These are phyloP conservation scores for Nitzschia putrida DNA, from an alignment of 108 stramenopile species.

Conservation along the genomic window DNA sequence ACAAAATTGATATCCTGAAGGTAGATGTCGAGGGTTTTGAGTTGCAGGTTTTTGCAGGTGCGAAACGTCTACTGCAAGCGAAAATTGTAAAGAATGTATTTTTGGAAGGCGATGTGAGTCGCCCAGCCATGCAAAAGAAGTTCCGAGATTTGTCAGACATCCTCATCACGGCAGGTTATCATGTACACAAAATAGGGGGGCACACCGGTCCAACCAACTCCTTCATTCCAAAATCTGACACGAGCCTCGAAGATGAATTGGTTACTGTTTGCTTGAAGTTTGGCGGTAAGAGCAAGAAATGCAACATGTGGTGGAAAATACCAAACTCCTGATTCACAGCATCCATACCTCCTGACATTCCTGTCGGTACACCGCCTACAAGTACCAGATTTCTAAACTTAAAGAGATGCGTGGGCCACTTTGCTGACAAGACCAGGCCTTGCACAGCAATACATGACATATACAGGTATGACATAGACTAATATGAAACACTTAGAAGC, in stretches of 20 bases:
- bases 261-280: background rate
- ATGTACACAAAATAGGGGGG: constrained; percentile 5
- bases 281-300: constrained; percentile 7
- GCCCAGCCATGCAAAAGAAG: background rate
- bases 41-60: constrained; percentile 23
- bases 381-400: too few relatives aligned
- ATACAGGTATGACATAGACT: too few relatives aligned
- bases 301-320: constrained; percentile 22
- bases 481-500: constrained; percentile 62
- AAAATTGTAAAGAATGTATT: constrained; percentile 33
- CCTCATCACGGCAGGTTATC: background rate
- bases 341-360: too few relatives aligned
- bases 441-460: too few relatives aligned
- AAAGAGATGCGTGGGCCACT: too few relatives aligned
- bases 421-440: too few relatives aligned
- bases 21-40: constrained; percentile 45
- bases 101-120: constrained; percentile 33
- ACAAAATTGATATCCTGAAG: constrained; percentile 31
- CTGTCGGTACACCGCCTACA: too few relatives aligned
- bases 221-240: background rate
- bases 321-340: background rate
- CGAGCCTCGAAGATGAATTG: background rate
- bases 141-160: background rate
- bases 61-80: constrained; percentile 18
- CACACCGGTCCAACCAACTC: constrained; percentile 8